These are phyloP conservation scores for Podospora tetraspora DNA, from an alignment of 495 filamentous ascomycete genomes.

Conservation along the genomic window DNA sequence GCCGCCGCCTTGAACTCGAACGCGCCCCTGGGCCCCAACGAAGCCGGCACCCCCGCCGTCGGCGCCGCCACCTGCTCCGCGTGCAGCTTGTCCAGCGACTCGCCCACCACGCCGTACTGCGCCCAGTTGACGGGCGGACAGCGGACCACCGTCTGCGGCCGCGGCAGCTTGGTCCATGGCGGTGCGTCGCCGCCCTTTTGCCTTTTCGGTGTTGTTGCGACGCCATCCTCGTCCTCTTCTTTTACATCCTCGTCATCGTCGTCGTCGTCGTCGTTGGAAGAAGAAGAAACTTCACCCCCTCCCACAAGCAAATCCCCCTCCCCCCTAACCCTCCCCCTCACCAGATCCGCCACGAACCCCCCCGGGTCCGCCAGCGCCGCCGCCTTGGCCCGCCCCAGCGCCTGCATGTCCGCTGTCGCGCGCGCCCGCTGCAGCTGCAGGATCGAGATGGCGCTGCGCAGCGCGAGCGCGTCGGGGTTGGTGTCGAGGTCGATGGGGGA, in stretches of 20 bases:
- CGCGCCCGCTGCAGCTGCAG: conserved; percentile 78
- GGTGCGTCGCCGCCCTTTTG: neutral
- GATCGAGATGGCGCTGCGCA: conserved; percentile 72
- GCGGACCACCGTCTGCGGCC: conserved; percentile 75
- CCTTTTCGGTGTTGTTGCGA: no score
- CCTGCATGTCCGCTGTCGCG: conserved; percentile 62
- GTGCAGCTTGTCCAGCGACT: conserved; percentile 76
- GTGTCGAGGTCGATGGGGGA: conserved; percentile 64
- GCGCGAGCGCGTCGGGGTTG: conserved; percentile 79
- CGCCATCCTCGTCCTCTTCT: neutral
- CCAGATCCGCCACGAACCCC: conserved; percentile 59
- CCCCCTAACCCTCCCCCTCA: conserved; percentile 43
- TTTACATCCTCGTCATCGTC: conserved; percentile 15
- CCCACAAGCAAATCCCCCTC: conserved; percentile 32
- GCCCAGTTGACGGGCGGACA: conserved; percentile 86
- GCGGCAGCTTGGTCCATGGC: conserved; percentile 52
- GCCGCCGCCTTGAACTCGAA: conserved; percentile 38
- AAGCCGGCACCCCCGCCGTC: conserved; percentile 47
- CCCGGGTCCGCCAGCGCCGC: conserved; percentile 63
- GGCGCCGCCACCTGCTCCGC: conserved; percentile 67
- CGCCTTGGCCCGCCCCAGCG: conserved; percentile 57
- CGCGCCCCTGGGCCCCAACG: conserved; percentile 33
- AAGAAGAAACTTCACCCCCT: conserved; percentile 16
- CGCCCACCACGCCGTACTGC: conserved; percentile 79
- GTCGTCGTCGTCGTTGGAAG: conserved; percentile 11